These are phyloP conservation scores for Aspergillus ochraceoroseus DNA, from an alignment of 2,329 filamentous ascomycete genomes.

Conservation along the genomic window DNA sequence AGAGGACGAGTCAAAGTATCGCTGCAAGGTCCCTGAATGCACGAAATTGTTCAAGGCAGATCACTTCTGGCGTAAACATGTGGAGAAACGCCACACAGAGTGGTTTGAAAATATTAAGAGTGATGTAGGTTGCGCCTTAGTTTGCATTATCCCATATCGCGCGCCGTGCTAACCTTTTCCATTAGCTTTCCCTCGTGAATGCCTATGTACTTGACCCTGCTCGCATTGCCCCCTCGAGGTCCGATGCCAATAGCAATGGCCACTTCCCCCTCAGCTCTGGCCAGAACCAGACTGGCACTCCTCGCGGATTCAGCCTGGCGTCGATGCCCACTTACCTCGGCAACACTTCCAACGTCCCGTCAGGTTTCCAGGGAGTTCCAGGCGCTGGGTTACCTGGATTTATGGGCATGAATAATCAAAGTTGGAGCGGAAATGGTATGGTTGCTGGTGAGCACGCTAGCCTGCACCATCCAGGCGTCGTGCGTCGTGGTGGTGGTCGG, in stretches of 20 bases:
- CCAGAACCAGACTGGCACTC: slow-evolving; percentile 74
- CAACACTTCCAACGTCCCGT: slow-evolving; percentile 40
- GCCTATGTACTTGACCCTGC: slow-evolving; percentile 90
- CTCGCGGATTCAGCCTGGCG: slow-evolving; percentile 82
- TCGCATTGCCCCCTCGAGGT: slow-evolving; percentile 87
- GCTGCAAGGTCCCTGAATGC: slow-evolving; percentile 94
- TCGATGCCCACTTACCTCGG: slow-evolving; percentile 60
- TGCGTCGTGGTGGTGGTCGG: slow-evolving; percentile 62
- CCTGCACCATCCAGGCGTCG: slow-evolving; percentile 57
- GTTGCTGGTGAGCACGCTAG: slow-evolving; percentile 39
- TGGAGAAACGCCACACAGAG: slow-evolving; percentile 89
- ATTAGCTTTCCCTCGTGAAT: slow-evolving; percentile 81
- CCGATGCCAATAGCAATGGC: slow-evolving; percentile 90
- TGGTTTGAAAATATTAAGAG: slow-evolving; percentile 76
- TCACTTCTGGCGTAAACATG: slow-evolving; percentile 95
- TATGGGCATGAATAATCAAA: slow-evolving; percentile 28
- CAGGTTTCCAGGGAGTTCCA: slow-evolving; percentile 32
- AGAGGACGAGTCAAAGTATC: slow-evolving; percentile 94
- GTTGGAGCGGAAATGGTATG: slow-evolving; percentile 32
- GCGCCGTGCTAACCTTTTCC: slow-evolving; percentile 31
- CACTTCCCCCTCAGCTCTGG: slow-evolving; percentile 81
- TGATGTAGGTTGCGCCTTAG: slow-evolving; percentile 60
- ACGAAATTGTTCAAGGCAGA: slow-evolving; percentile 96
- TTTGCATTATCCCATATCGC: background rate
- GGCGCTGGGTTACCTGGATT: slow-evolving; percentile 31